Conservation (phyloP, 768 basidiomycete genomes). For the Pleurotus eryngii region DNA sequence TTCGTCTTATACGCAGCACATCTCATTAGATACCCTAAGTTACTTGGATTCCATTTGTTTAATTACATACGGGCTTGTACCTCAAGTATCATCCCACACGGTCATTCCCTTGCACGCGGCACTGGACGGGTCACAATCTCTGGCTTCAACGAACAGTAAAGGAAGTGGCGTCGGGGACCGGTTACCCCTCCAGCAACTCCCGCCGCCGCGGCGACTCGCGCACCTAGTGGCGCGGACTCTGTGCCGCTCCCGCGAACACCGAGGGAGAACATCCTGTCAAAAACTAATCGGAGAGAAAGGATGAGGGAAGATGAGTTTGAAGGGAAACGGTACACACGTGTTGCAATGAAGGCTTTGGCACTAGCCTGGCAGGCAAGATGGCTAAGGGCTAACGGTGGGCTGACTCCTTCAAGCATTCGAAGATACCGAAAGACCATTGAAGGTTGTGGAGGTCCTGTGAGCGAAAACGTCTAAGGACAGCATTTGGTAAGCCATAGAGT, state of each 20-base stretch:
- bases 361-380: conserved; percentile 87
- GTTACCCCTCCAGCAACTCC: conserved; percentile 59
- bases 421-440: conserved; percentile 93
- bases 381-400: conserved; percentile 80
- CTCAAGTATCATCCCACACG: background rate
- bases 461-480: background rate
- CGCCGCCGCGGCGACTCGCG: conserved; percentile 56
- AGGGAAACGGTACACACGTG: conserved; percentile 46
- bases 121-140: conserved; percentile 46
- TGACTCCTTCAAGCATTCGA: conserved; percentile 85
- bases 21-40: conserved; percentile 7
- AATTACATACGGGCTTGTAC: background rate
- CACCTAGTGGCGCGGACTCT: conserved; percentile 57
- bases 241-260: conserved; percentile 77
- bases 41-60: conserved; percentile 1
- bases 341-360: conserved; percentile 86
- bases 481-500: background rate
- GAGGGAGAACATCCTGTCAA: conserved; percentile 86
- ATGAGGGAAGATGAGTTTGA: conserved; percentile 6
- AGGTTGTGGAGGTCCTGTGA: conserved; percentile 78
- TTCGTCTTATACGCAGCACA: conserved; percentile 1
- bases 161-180: conserved; percentile 80
- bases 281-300: conserved; percentile 46
- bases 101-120: background rate
- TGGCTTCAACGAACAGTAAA: conserved; percentile 74